These are phyloP conservation scores for Suaeda aralocaspica DNA, from an alignment of 148 eudicot species.

Conservation along the genomic window DNA sequence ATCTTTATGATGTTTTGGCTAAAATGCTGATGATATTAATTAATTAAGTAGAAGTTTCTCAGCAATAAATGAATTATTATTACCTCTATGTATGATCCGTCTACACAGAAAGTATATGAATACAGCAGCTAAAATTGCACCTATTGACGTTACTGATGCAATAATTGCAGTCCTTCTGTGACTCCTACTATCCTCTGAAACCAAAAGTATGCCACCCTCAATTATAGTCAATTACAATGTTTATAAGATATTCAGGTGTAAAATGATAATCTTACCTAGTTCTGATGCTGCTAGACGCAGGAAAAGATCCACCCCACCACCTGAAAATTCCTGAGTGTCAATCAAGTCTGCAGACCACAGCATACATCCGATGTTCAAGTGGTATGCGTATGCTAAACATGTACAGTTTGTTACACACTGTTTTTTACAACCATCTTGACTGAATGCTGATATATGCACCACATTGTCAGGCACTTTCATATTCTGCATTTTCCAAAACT, in stretches of 20 bases:
- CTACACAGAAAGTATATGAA: constrained; percentile 22
- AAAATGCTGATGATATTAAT: not conserved
- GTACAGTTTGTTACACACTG: constrained; percentile 48
- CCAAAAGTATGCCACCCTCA: constrained; percentile 8
- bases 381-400: constrained; percentile 48
- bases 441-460: constrained; percentile 22
- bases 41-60: not conserved
- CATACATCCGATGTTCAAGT: constrained; percentile 50
- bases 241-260: not conserved
- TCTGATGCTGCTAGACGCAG: constrained; percentile 47
- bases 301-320: constrained; percentile 41
- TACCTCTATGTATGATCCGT: constrained; percentile 23
- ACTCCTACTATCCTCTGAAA: constrained; percentile 19
- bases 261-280: constrained; percentile 30
- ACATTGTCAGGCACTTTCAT: constrained; percentile 49
- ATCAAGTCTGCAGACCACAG: constrained; percentile 43
- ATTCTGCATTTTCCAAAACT: constrained; percentile 28
- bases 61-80: not conserved
- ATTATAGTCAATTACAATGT: not conserved
- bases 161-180: constrained; percentile 21
- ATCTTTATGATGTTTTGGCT: too few species aligned
- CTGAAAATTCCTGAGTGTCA: constrained; percentile 33
- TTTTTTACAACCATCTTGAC: constrained; percentile 31
- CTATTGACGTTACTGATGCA: constrained; percentile 14
- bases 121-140: constrained; percentile 12